Evolutionary conservation across 768 basidiomycete genomes (phyloP).

Genomic region (Fibroporia radiculosa): DNA sequence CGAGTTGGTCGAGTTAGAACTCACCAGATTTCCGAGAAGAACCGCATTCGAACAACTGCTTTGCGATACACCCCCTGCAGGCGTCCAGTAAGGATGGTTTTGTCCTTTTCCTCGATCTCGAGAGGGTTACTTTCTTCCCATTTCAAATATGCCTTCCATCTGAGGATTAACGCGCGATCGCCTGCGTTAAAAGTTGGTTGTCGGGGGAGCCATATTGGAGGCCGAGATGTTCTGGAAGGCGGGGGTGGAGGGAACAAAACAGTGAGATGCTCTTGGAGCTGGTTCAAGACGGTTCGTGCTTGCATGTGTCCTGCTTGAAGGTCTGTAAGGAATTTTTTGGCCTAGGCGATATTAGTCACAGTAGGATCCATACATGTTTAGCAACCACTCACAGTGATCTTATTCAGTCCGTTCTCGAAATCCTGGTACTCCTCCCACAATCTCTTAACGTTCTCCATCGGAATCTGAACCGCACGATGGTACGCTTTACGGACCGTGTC

Average conservation of each 20-base stretch:
- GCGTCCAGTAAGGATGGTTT: conserved; percentile 53
- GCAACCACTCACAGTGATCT: conserved; percentile 54
- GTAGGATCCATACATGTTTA: neutral
- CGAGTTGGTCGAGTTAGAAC: conserved; percentile 13
- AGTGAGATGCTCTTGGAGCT: conserved; percentile 62
- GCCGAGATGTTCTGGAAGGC: conserved; percentile 32
- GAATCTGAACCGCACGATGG: conserved; percentile 90
- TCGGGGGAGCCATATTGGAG: conserved; percentile 53
- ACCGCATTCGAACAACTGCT: conserved; percentile 87
- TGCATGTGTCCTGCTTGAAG: conserved; percentile 94
- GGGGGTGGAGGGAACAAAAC: conserved; percentile 48
- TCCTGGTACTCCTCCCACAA: conserved; percentile 93
- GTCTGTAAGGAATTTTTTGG: conserved; percentile 93
- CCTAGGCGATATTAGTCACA: conserved; percentile 33
- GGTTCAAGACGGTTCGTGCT: conserved; percentile 80
- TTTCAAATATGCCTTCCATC: conserved; percentile 89
- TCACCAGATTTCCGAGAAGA: conserved; percentile 92
- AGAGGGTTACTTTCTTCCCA: conserved; percentile 96
- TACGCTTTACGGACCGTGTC: conserved; percentile 87
- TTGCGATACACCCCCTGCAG: conserved; percentile 82
- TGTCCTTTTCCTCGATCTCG: conserved; percentile 83
- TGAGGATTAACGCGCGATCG: conserved; percentile 69
- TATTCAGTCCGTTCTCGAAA: conserved; percentile 85
- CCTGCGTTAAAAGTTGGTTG: conserved; percentile 64
- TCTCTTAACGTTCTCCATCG: conserved; percentile 85